phyloP scores from a whole-genome alignment of 1,284 basidiomycete species.

The Rhodotorula glutinis region DNA sequence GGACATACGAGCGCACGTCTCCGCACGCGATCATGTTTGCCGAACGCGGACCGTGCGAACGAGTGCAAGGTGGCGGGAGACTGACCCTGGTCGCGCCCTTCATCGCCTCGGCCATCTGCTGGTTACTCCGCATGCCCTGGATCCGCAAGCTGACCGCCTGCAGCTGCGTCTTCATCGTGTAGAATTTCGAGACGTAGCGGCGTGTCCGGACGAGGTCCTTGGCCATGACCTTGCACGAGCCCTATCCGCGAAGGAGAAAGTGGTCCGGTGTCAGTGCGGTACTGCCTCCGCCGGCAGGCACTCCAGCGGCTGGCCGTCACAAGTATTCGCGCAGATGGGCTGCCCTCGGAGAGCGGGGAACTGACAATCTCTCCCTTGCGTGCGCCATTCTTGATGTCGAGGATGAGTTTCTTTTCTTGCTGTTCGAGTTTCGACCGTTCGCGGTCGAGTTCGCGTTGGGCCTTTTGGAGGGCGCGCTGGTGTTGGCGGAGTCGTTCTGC shows the following conservation, averaged over 20 bases:
- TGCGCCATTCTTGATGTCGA: slow-evolving; percentile 94
- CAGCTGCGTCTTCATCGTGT: slow-evolving; percentile 96
- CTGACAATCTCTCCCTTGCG: slow-evolving; percentile 91
- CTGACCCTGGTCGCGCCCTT: slow-evolving; percentile 89
- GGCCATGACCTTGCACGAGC: slow-evolving; percentile 98
- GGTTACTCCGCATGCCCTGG: slow-evolving; percentile 92
- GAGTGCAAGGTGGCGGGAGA: background rate
- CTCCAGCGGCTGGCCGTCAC: too few species aligned
- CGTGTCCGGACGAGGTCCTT: slow-evolving; percentile 96
- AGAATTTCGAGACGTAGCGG: slow-evolving; percentile 95
- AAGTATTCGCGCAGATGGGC: too few species aligned
- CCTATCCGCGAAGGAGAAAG: slow-evolving; percentile 57
- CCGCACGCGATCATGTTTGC: too few species aligned
- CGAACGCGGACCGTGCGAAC: background rate
- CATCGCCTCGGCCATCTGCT: slow-evolving; percentile 99
- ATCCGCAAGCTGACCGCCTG: slow-evolving; percentile 95
- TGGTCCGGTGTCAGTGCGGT: background rate
- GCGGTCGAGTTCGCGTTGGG: slow-evolving; percentile 93
- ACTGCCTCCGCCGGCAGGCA: too few species aligned
- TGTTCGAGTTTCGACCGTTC: slow-evolving; percentile 91
- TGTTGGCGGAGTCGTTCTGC: slow-evolving; percentile 95
- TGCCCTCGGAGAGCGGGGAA: slow-evolving; percentile 26
- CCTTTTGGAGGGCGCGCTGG: slow-evolving; percentile 90
- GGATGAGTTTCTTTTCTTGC: slow-evolving; percentile 58
- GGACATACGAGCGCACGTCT: too few species aligned